Conservation (phyloP, 2,329 filamentous ascomycete genomes). For the Sporothrix humicola region DNA sequence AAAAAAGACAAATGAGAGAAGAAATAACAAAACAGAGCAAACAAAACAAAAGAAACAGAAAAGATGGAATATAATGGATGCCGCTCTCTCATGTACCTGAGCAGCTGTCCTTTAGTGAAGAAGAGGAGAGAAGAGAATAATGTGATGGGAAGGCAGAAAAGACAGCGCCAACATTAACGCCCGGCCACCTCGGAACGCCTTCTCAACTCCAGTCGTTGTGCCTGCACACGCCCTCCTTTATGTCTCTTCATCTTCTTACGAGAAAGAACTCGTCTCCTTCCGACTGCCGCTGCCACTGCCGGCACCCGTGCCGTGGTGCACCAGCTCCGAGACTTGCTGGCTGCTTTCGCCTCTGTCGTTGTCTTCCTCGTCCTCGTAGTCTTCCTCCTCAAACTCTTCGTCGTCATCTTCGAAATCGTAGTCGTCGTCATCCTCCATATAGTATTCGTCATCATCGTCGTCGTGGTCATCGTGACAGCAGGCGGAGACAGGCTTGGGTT, state of each 20-base stretch:
- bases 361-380: constrained; percentile 35
- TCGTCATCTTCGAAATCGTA: constrained; percentile 26
- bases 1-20: not conserved
- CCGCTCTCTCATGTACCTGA: not conserved
- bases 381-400: constrained; percentile 31
- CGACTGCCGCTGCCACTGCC: constrained; percentile 28
- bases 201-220: not conserved
- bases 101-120: not conserved
- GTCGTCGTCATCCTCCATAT: constrained; percentile 28
- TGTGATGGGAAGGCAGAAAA: constrained; percentile 41
- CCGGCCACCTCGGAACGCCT: not conserved
- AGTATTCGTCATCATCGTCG: constrained; percentile 36
- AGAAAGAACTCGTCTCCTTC: constrained; percentile 29
- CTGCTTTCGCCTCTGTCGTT: constrained; percentile 28
- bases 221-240: not conserved
- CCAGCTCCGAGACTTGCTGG: constrained; percentile 39
- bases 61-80: constrained; percentile 7
- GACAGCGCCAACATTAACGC: not conserved
- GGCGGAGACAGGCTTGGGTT: not conserved
- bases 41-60: not conserved
- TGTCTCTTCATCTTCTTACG: not conserved
- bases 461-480: constrained; percentile 34
- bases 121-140: not conserved
- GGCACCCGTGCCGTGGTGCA: constrained; percentile 37
- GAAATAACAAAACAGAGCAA: not conserved